These are phyloP conservation scores for Cutaneotrichosporon daszewskae DNA, from an alignment of 1,284 basidiomycete genomes.

Conservation along the genomic window DNA sequence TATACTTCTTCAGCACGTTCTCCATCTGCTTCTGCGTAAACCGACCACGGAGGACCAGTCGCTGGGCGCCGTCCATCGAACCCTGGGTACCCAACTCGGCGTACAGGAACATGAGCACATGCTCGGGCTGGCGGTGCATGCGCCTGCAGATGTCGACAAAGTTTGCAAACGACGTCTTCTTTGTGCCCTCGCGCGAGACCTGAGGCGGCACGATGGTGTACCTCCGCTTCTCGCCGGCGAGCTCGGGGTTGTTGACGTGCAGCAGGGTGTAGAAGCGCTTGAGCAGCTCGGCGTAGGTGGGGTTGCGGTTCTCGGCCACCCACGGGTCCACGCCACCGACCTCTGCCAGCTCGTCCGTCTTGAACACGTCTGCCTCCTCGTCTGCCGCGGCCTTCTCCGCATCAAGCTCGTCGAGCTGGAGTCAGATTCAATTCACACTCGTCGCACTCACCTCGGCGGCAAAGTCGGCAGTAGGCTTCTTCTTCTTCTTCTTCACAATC, in stretches of 20 bases:
- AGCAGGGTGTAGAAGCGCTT: conserved; percentile 86
- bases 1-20: conserved; percentile 93
- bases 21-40: conserved; percentile 99
- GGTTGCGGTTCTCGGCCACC: conserved; percentile 89
- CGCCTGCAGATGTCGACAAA: conserved; percentile 95
- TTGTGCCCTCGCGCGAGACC: conserved; percentile 87
- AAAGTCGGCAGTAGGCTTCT: conserved; percentile 51
- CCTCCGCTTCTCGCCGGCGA: conserved; percentile 80
- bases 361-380: conserved; percentile 75
- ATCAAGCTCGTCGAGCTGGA: conserved; percentile 44
- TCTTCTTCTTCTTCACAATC: conserved; percentile 53
- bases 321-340: conserved; percentile 54
- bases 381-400: conserved; percentile 58
- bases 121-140: conserved; percentile 99
- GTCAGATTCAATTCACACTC: conserved; percentile 6
- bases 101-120: conserved; percentile 96
- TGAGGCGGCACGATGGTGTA: conserved; percentile 98
- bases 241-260: conserved; percentile 88
- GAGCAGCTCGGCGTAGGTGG: conserved; percentile 87
- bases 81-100: conserved; percentile 98
- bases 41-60: conserved; percentile 92
- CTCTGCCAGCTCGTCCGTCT: too few species aligned
- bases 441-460: conserved; percentile 63
- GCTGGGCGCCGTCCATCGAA: conserved; percentile 84
- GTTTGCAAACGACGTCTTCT: conserved; percentile 94